phyloP scores from a whole-genome alignment of 495 filamentous ascomycete genomes.

The Neurospora sp. region DNA sequence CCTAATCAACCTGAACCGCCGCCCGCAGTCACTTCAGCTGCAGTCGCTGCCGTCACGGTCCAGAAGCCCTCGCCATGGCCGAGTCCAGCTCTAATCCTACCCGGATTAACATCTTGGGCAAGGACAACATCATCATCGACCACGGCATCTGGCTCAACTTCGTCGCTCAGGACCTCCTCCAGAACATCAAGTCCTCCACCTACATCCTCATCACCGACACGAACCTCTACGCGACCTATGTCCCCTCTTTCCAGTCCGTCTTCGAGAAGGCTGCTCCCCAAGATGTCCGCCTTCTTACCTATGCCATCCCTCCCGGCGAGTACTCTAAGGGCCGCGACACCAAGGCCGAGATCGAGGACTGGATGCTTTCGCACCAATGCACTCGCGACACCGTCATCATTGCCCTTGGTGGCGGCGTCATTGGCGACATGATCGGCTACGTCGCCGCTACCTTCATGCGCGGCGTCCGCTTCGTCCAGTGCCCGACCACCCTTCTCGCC shows the following conservation, averaged over 20 bases:
- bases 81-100: slow-evolving; percentile 29
- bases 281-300: slow-evolving; percentile 67
- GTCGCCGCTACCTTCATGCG: slow-evolving; percentile 97
- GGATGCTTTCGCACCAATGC: slow-evolving; percentile 87
- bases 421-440: slow-evolving; percentile 96
- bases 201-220: slow-evolving; percentile 96
- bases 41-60: background rate
- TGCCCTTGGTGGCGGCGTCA: slow-evolving; percentile 93
- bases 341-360: slow-evolving; percentile 93
- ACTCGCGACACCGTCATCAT: slow-evolving; percentile 92
- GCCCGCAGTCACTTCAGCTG: background rate
- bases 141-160: slow-evolving; percentile 82
- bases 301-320: slow-evolving; percentile 83
- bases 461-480: slow-evolving; percentile 90
- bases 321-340: slow-evolving; percentile 86
- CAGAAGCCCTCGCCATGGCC: background rate
- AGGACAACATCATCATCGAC: slow-evolving; percentile 80
- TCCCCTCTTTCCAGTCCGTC: slow-evolving; percentile 58
- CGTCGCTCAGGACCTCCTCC: slow-evolving; percentile 72
- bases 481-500: slow-evolving; percentile 85
- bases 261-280: slow-evolving; percentile 51
- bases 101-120: slow-evolving; percentile 42
- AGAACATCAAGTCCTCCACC: slow-evolving; percentile 69
- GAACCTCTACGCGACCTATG: slow-evolving; percentile 75
- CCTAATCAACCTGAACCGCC: background rate